Evolutionary conservation across 2,329 filamentous ascomycete genomes (phyloP).

Genomic region (Claviceps pazoutovae): DNA sequence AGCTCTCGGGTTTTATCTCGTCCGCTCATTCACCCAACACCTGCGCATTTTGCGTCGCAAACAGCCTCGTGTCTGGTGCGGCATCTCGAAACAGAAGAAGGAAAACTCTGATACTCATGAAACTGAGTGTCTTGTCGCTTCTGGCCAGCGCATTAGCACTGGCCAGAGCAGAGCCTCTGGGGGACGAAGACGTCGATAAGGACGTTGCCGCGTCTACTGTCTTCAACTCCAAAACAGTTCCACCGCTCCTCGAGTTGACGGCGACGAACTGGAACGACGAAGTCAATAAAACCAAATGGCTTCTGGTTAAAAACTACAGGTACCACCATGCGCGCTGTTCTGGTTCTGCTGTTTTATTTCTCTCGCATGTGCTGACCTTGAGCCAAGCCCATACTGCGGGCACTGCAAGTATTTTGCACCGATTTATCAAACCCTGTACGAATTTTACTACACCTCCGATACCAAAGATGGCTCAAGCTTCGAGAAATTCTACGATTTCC

Average conservation of each 20-base stretch:
- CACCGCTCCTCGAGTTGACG: conserved; percentile 47
- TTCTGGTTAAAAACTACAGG: conserved; percentile 56
- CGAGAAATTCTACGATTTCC: conserved; percentile 73
- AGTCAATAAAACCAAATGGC: conserved; percentile 36
- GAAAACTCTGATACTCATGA: conserved; percentile 15
- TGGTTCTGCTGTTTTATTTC: neutral
- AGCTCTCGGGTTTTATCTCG: neutral
- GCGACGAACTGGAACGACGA: conserved; percentile 43
- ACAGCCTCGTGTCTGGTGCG: neutral
- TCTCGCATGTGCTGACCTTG: conserved; percentile 13
- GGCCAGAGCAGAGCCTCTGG: conserved; percentile 15
- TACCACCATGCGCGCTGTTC: conserved; percentile 17
- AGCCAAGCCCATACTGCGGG: conserved; percentile 41
- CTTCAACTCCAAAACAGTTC: conserved; percentile 55
- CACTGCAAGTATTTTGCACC: conserved; percentile 75
- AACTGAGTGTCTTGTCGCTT: conserved; percentile 26
- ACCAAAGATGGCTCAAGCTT: conserved; percentile 51
- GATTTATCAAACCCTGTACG: conserved; percentile 81
- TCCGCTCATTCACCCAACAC: neutral
- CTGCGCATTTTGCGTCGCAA: neutral
- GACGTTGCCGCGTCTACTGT: conserved; percentile 29
- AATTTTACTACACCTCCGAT: conserved; percentile 84
- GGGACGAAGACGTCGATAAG: conserved; percentile 22
- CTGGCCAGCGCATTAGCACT: conserved; percentile 28
- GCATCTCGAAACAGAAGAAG: neutral